A percentile compares a stretch with the other conserved stretches of the same genome.
phyloP scores from a whole-genome alignment of 2,329 filamentous ascomycete species.

The Ascochyta koolunga region DNA sequence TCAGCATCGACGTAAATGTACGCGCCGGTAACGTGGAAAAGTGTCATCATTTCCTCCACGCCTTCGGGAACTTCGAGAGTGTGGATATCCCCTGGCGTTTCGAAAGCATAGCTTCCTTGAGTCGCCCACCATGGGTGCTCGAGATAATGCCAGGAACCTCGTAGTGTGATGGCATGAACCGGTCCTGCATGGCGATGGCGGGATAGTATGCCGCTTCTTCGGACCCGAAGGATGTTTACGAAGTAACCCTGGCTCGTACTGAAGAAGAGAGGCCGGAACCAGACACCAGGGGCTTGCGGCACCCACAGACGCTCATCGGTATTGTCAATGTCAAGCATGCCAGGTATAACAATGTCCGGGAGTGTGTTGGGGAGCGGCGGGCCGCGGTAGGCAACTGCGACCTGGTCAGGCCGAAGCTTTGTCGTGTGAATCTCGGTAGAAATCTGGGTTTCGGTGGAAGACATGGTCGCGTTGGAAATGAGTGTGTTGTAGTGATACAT shows the following conservation, averaged over 20 bases:
- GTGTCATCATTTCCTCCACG: neutral
- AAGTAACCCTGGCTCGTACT: neutral
- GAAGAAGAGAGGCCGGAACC: neutral
- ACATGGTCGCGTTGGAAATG: too few relatives aligned
- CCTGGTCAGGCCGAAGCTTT: too few relatives aligned
- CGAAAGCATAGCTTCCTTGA: neutral
- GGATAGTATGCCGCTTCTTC: neutral
- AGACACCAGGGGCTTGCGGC: neutral
- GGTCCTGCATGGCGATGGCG: neutral
- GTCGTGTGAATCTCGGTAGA: too few relatives aligned
- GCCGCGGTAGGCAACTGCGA: neutral
- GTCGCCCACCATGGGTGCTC: constrained; percentile 1
- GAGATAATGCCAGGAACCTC: neutral
- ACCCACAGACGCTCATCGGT: neutral
- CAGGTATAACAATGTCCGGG: neutral
- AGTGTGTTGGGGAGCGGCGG: neutral
- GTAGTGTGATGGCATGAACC: too few relatives aligned
- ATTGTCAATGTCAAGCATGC: too few relatives aligned
- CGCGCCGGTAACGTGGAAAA: neutral
- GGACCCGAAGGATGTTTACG: neutral
- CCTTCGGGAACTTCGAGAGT: neutral
- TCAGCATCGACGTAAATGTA: neutral
- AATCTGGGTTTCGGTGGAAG: too few relatives aligned
- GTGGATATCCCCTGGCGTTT: neutral
- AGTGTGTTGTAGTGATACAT: too few relatives aligned